phyloP scores from a whole-genome alignment of 139 green algal species.

The Diplosphaera chodatii region DNA sequence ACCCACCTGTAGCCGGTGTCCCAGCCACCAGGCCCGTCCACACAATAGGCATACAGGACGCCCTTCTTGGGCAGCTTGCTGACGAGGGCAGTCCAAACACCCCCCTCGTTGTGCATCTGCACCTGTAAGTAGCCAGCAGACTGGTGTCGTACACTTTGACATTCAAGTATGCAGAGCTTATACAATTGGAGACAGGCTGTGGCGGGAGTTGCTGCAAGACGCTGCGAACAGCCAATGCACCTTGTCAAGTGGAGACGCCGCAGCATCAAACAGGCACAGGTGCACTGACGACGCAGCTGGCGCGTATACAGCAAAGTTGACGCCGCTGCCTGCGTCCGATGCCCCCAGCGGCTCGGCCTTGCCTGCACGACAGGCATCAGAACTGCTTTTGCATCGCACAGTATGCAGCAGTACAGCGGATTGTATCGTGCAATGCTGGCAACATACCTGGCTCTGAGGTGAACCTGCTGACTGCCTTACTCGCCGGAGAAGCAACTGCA shows the following conservation, averaged over 20 bases:
- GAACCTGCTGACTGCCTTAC: not conserved
- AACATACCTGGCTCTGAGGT: not conserved
- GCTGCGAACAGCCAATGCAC: not conserved
- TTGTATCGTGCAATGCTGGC: too few species aligned
- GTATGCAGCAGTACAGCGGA: too few species aligned
- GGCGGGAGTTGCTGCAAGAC: too few species aligned
- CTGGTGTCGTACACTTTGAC: too few species aligned
- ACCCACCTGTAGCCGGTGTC: conserved; percentile 64
- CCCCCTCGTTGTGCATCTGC: conserved; percentile 33
- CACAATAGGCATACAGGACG: conserved; percentile 69
- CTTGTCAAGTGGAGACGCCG: conserved; percentile 34
- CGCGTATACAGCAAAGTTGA: conserved; percentile 84
- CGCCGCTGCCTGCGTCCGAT: conserved; percentile 26
- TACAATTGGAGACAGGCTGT: too few species aligned
- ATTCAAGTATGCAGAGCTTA: too few species aligned
- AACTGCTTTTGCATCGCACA: too few species aligned
- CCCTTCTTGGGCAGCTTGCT: conserved; percentile 47
- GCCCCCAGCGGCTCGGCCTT: conserved; percentile 57
- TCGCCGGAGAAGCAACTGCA: not conserved
- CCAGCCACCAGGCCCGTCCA: conserved; percentile 70
- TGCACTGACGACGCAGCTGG: conserved; percentile 51
- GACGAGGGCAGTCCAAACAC: conserved; percentile 72
- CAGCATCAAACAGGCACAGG: conserved; percentile 53
- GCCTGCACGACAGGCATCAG: conserved; percentile 19
- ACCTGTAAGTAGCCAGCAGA: too few species aligned